Conservation (phyloP, 441 rosid genomes). For the Euphorbia corollata region DNA sequence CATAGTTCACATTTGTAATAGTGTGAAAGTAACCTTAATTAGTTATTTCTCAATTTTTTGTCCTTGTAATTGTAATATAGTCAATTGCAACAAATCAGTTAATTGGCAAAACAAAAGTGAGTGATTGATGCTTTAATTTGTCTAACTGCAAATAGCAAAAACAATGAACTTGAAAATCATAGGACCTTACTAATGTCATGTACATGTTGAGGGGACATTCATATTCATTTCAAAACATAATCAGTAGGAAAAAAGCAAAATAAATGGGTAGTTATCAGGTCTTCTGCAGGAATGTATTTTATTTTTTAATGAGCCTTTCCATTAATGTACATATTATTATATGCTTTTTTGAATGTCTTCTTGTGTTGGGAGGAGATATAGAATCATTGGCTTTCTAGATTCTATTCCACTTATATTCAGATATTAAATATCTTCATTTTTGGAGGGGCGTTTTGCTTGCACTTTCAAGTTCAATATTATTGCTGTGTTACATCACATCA, state of each 20-base stretch:
- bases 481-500: neutral
- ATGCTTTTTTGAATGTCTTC: neutral
- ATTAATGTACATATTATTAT: neutral
- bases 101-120: too few relatives aligned
- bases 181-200: too few relatives aligned
- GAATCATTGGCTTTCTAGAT: neutral
- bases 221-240: neutral
- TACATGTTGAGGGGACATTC: too few relatives aligned
- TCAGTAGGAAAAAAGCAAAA: neutral
- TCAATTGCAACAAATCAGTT: too few relatives aligned
- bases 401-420: neutral
- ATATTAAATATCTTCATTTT: neutral
- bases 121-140: too few relatives aligned
- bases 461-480: neutral
- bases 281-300: neutral
- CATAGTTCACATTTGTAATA: neutral
- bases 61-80: neutral
- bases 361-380: neutral
- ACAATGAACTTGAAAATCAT: too few relatives aligned
- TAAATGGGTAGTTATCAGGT: neutral
- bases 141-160: too few relatives aligned
- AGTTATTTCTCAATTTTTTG: neutral
- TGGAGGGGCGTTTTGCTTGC: slow-evolving; percentile 1
- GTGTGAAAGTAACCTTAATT: neutral
- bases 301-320: neutral